Conservation (phyloP, 2,329 filamentous ascomycete species). For the Penicillium sp. region DNA sequence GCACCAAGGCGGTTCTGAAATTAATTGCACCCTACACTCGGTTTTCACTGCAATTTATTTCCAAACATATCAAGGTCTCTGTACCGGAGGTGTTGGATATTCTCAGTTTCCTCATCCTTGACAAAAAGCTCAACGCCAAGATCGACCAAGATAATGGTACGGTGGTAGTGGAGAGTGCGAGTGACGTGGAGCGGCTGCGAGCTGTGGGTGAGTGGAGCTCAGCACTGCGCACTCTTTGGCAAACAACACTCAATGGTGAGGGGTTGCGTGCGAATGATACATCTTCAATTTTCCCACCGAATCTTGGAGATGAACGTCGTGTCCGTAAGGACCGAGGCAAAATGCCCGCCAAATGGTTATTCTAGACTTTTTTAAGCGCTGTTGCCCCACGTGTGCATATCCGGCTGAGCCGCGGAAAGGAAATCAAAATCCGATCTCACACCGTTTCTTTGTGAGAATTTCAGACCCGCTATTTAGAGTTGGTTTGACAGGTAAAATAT, state of each 20-base stretch:
- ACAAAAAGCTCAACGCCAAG: conserved; percentile 79
- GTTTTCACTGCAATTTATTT: conserved; percentile 85
- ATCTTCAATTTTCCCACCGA: conserved; percentile 29
- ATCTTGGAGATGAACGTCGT: conserved; percentile 34
- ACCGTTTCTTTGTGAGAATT: conserved; percentile 17
- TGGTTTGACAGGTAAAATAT: conserved; percentile 24
- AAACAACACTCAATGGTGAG: conserved; percentile 70
- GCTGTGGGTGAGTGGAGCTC: conserved; percentile 71
- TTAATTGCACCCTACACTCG: conserved; percentile 92
- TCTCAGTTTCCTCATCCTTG: conserved; percentile 87
- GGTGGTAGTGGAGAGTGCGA: conserved; percentile 72
- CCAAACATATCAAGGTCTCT: conserved; percentile 80
- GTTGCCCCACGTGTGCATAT: conserved; percentile 10
- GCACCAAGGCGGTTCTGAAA: conserved; percentile 90
- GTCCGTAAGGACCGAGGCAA: conserved; percentile 17
- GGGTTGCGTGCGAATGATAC: conserved; percentile 54
- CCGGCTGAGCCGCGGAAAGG: conserved; percentile 7
- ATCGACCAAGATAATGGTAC: conserved; percentile 86
- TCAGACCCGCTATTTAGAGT: conserved; percentile 24
- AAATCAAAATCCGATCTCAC: conserved; percentile 7
- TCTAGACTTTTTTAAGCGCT: conserved; percentile 4
- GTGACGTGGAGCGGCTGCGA: conserved; percentile 66
- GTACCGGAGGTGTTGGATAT: conserved; percentile 90
- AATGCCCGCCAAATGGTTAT: neutral
- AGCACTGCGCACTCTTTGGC: conserved; percentile 68